Evolutionary conservation across 495 filamentous ascomycete genomes (phyloP), one percentile per base, ranked within the genome.

Genomic region (Aspergillus funiculosus): DNA sequence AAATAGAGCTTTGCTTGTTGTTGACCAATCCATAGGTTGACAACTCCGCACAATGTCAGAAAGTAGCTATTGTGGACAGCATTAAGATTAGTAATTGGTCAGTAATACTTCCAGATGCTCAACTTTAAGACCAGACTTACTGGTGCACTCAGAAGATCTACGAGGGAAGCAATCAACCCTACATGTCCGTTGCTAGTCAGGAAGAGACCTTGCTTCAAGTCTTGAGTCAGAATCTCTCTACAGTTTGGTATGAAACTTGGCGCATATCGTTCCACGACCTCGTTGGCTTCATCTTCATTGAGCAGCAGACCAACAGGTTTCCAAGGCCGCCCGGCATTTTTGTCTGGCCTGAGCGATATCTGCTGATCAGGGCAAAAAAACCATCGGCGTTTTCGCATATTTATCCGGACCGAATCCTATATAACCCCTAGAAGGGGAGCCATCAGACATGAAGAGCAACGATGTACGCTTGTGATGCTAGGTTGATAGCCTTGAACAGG

Each of bases 401-500:
- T 37, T 36, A 11, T 39, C 34, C 28, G 8, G 22, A 14, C 39
- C 21, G 28, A 43, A 51, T 18, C 38, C 38, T 19, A 19, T 29
- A 24, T 40, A 39, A 0, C 38, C 46, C 40, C 38, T 49, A 21
- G 22, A 45, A 7, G 43, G 48, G 31, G 49, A 51, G 30, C 52
- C 52, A 25, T 55, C 51, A n/a, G 47, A 51, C 39, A 43, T 39
- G 32, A 55, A 55, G 29, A 55, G 43, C n/a, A 27, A 55, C 20
- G n/a, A 51, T 42, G 14, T 27, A 30, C 35, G 17, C 14, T 15
- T 44, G 5, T 6, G 24, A 43, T 15, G 0, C 24, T 19, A 21
- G 18, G 34, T 50, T 32, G 30, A 55, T 26, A 26, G 28, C 24
- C 27, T 51, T 55, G 43, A 55, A 55, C 17, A 55, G 39, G 19